These are phyloP conservation scores for Phyllosticta ampelicida DNA, from an alignment of 2,329 filamentous ascomycete species.

Conservation along the genomic window DNA sequence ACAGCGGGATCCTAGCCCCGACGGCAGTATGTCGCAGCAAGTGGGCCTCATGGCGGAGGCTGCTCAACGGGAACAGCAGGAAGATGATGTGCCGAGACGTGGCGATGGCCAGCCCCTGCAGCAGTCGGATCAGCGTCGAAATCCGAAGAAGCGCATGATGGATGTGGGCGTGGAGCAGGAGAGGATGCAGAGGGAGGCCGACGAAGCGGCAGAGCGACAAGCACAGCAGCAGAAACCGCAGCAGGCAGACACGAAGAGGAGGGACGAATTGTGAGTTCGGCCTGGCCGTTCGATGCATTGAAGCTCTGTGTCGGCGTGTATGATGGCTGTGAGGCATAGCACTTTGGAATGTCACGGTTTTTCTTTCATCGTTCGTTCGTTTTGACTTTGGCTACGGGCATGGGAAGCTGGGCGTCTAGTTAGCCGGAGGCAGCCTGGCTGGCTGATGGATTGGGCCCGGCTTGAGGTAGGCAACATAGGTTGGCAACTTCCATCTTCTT, in stretches of 20 bases:
- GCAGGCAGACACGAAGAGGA: constrained; percentile 12
- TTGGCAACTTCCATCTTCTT: too few relatives aligned
- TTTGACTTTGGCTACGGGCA: too few relatives aligned
- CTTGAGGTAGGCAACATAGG: too few relatives aligned
- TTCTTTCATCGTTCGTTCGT: too few relatives aligned
- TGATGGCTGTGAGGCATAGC: not conserved
- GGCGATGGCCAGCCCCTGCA: constrained; percentile 38
- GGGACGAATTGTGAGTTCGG: constrained; percentile 19
- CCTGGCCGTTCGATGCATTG: not conserved
- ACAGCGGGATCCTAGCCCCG: constrained; percentile 25
- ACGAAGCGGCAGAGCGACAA: constrained; percentile 19
- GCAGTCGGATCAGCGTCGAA: constrained; percentile 32
- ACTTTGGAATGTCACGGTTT: too few relatives aligned
- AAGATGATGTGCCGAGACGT: constrained; percentile 23
- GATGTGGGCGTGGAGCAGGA: constrained; percentile 36
- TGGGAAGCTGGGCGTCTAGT: too few relatives aligned
- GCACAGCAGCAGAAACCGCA: constrained; percentile 11
- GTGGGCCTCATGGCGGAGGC: constrained; percentile 36
- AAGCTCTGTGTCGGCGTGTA: not conserved
- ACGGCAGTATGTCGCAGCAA: constrained; percentile 27
- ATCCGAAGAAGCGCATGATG: constrained; percentile 54
- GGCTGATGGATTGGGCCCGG: too few relatives aligned
- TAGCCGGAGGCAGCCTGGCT: too few relatives aligned
- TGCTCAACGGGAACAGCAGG: constrained; percentile 13
- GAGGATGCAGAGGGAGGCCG: constrained; percentile 8